These are phyloP conservation scores for Sugiyamaella grinbergsii DNA, from an alignment of 1,139 yeast genomes.

Conservation along the genomic window DNA sequence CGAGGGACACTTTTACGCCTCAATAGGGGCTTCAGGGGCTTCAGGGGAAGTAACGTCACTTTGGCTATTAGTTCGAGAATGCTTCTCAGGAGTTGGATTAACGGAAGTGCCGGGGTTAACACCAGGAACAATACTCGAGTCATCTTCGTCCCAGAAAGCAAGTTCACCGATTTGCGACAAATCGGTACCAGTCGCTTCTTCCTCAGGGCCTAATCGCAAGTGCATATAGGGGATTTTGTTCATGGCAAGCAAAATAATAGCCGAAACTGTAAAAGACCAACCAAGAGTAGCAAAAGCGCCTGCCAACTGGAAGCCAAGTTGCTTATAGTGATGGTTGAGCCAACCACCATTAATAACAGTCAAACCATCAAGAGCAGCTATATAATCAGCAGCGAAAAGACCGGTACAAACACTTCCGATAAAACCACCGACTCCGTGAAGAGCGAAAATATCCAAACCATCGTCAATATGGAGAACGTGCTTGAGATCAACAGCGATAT, in stretches of 20 bases:
- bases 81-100: constrained; percentile 18
- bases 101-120: constrained; percentile 12
- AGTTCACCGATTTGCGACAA: constrained; percentile 85
- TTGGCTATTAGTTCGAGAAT: constrained; percentile 18
- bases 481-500: constrained; percentile 83
- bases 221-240: constrained; percentile 81
- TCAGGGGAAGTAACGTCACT: constrained; percentile 12
- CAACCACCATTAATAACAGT: constrained; percentile 83
- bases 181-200: constrained; percentile 88
- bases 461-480: constrained; percentile 76
- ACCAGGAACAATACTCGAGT: constrained; percentile 16
- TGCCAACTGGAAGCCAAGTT: constrained; percentile 92
- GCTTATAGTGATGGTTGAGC: constrained; percentile 86
- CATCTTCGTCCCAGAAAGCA: constrained; percentile 39
- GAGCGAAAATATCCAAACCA: constrained; percentile 92
- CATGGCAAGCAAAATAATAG: constrained; percentile 67
- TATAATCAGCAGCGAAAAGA: constrained; percentile 89
- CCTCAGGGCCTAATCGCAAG: constrained; percentile 84
- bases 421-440: constrained; percentile 94
- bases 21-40: constrained; percentile 11
- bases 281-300: constrained; percentile 72
- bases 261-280: constrained; percentile 81
- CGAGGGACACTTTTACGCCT: constrained; percentile 3
- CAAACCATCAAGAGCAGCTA: constrained; percentile 68
- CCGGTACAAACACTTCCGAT: constrained; percentile 85